A percentile compares a stretch with the other conserved stretches of the same genome.
Conservation (phyloP, 2,329 filamentous ascomycete genomes). For the Aspergillus sp. region DNA sequence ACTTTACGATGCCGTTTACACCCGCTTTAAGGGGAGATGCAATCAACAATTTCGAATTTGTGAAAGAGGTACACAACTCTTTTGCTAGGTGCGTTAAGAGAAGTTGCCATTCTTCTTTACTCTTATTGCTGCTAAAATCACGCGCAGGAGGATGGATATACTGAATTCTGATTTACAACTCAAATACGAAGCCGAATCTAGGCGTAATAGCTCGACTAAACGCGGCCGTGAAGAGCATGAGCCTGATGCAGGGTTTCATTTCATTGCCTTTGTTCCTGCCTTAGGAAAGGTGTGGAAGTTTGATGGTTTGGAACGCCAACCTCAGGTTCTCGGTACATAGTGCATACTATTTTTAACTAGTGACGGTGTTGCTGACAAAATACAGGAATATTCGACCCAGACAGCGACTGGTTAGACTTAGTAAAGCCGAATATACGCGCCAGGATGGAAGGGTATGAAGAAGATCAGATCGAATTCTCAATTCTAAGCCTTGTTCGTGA, state of each 20-base stretch:
- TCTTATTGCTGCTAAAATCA: slow-evolving; percentile 3
- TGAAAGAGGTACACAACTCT: slow-evolving; percentile 83
- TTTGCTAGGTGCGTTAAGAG: slow-evolving; percentile 63
- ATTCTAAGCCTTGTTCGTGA: slow-evolving; percentile 73
- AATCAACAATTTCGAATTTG: slow-evolving; percentile 71
- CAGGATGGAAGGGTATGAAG: slow-evolving; percentile 67
- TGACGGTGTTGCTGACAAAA: slow-evolving; percentile 1
- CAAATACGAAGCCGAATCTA: slow-evolving; percentile 46
- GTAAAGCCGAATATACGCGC: slow-evolving; percentile 64
- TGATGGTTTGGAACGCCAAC: slow-evolving; percentile 76
- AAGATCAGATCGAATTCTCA: slow-evolving; percentile 69
- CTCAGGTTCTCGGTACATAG: slow-evolving; percentile 59
- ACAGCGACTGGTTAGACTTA: slow-evolving; percentile 65
- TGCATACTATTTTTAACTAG: background rate
- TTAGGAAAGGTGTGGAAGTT: slow-evolving; percentile 80
- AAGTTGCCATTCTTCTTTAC: background rate
- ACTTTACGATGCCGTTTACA: slow-evolving; percentile 65
- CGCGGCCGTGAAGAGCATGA: slow-evolving; percentile 48
- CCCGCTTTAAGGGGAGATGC: slow-evolving; percentile 74
- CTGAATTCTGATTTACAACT: slow-evolving; percentile 68
- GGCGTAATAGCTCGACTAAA: slow-evolving; percentile 29
- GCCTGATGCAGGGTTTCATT: slow-evolving; percentile 73
- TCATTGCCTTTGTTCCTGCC: slow-evolving; percentile 81
- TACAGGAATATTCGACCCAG: slow-evolving; percentile 39
- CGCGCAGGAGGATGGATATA: slow-evolving; percentile 68